Evolutionary conservation across 192 early-diverging fungal species (phyloP).

Genomic region (Linnemannia zychae): DNA sequence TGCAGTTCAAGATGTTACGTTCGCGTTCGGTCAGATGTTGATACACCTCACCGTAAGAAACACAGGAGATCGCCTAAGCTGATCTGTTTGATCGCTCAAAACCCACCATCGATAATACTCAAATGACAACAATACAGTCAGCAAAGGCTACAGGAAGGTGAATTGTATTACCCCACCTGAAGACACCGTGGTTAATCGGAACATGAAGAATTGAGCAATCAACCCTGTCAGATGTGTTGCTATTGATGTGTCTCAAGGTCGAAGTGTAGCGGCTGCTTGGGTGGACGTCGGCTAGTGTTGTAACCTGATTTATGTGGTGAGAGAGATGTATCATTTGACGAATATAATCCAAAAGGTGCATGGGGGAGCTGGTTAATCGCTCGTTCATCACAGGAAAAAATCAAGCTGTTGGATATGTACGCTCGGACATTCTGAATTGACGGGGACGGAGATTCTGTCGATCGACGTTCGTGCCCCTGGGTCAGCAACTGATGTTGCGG

Average conservation of each 20-base stretch:
- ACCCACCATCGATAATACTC: not conserved
- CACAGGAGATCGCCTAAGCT: not conserved
- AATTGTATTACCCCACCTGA: not conserved
- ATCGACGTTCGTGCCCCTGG: not conserved
- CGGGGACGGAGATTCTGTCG: not conserved
- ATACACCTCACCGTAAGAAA: not conserved
- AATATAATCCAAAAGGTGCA: not conserved
- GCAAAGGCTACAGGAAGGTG: not conserved
- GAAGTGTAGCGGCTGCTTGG: not conserved
- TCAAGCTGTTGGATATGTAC: not conserved
- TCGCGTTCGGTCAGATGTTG: not conserved
- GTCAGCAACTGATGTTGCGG: not conserved
- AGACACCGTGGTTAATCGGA: not conserved
- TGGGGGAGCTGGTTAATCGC: no score
- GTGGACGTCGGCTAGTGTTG: not conserved
- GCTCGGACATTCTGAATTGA: not conserved
- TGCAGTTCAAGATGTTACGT: not conserved
- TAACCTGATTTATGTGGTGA: not conserved
- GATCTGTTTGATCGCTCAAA: not conserved
- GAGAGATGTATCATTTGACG: not conserved
- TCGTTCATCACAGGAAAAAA: not conserved
- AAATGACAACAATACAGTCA: not conserved
- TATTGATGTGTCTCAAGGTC: not conserved
- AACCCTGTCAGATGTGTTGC: not conserved
- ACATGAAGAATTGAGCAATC: not conserved